Evolutionary conservation across 495 filamentous ascomycete species (phyloP).

Genomic region (Penicillium fimorum): DNA sequence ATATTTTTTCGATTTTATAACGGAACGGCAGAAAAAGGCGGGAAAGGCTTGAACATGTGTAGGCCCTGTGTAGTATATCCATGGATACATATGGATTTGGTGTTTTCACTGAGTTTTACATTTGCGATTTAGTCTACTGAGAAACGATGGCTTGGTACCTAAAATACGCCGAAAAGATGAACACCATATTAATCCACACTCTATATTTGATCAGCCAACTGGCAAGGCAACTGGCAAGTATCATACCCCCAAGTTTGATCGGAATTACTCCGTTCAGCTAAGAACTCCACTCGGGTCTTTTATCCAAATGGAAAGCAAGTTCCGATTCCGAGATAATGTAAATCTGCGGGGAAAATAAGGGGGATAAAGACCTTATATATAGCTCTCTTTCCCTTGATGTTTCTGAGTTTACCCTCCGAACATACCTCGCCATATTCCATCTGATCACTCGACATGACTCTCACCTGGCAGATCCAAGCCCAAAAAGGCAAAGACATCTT

Average conservation of each 20-base stretch:
- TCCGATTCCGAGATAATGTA: slow-evolving; percentile 12
- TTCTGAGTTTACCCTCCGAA: background rate
- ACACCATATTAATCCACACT: no score
- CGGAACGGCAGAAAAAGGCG: no score
- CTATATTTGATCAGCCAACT: no score
- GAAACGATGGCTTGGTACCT: no score
- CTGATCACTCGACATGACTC: slow-evolving; percentile 20
- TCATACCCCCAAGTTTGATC: background rate
- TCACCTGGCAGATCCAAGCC: slow-evolving; percentile 35
- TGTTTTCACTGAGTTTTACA: no score
- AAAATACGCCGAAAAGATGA: no score
- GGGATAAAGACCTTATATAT: background rate
- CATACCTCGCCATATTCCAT: background rate
- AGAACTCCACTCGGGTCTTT: background rate
- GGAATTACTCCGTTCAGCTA: slow-evolving; percentile 9
- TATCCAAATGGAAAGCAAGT: background rate
- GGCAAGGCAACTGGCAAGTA: no score
- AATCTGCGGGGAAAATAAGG: background rate
- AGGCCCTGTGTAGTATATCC: no score
- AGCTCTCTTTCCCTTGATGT: background rate
- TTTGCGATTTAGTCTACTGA: no score
- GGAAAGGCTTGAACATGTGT: no score
- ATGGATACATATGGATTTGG: no score
- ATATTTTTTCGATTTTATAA: no score
- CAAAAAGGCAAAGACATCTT: slow-evolving; percentile 37